Evolutionary conservation across 2,329 filamentous ascomycete species (phyloP), one percentile per base, ranked within the genome.

Genomic region (Colletotrichum noveboracense): DNA sequence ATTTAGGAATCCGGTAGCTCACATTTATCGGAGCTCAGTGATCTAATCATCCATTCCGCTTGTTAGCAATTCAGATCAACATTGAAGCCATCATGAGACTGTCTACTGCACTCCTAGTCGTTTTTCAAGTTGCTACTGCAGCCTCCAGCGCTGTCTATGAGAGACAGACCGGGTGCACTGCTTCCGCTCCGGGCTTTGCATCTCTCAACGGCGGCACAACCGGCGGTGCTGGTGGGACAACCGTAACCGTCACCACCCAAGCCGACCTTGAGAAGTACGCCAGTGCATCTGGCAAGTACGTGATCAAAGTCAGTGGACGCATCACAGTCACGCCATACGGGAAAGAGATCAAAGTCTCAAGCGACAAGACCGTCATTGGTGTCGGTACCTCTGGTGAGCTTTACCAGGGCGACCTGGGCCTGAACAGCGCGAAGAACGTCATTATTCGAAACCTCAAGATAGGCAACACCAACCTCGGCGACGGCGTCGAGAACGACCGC

Each of bases 141-240:
- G 43, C 34, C 16, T 21, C 18, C 12, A 70, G 32, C 26, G 16
- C 18, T 10, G 62, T 72, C 6, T 16, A 34, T 7, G 55, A 64
- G 26, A 67, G 69, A 32, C 69, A 67, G 5, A 14, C 30, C 18
- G 62, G 69, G 3, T 70, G 72, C 32, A 55, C 66, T 7, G 64
- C 75, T 4, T 66, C 81, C 18, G 78, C 78, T 18, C 73, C 77
- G 7, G 79, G 79, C 2, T 80, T 81, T 30, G 79, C 79, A 6
- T 81, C 79, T 5, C 71, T 80, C 7, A 79, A 80, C 58, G 79
- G 79, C 12, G 79, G 79, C 6, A 80, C 79, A 3, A 80, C 78
- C 2, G 79, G 79, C 16, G 79, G 79, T 9, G 75, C 62, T 0
- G 79, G 79, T 1, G 79, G 79, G 1, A 74, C 78, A 9, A 67